Evolutionary conservation across 805 yeast species (phyloP), one percentile per base, ranked within the genome.

Genomic region (Zygosaccharomyces lentus): DNA sequence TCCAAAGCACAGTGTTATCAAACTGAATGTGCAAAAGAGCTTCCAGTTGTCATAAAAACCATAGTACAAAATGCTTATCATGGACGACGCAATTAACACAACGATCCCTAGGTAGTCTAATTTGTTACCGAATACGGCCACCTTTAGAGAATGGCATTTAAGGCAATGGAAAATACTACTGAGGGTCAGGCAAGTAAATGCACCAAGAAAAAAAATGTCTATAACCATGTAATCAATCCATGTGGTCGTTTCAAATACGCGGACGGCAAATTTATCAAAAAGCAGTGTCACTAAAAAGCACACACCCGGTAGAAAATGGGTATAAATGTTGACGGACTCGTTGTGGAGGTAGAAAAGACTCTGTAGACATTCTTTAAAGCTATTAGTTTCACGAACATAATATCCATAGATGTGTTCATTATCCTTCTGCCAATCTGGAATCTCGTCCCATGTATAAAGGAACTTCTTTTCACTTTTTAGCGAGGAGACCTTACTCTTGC

Each of bases 91-190:
- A 42, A 84, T 82, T 42, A 85, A 68, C 5, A 82, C 67, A 9
- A 84, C 81, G 42, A 85, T 85, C 0, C 93, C 93, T 46, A 85
- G 69, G 55, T 85, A 85, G 63, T 85, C 93, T 43, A 84, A 70
- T 55, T 78, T 82, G 61, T 85, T 85, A 4, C 89, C 88, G 37
- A 78, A 66, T 34, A 64, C 68, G 16, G 80, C 70, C 2, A 82
- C 75, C 17, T 57, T 49, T 21, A 67, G 69, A 6, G 89, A 82
- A 62, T 85, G 91, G 51, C 81, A 70, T 56, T 82, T 84, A 41
- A 83, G 52, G 47, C 80, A 72, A 57, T 85, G 93, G 62, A 81
- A 85, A 2, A 73, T 65, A 24, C 87, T 80, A 27, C 87, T 80
- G 74, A 81, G 67, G 29, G 74, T 72, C 50, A 85, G 65, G 54